These are phyloP conservation scores for Zangia roseola DNA, from an alignment of 768 basidiomycete species.

Conservation along the genomic window DNA sequence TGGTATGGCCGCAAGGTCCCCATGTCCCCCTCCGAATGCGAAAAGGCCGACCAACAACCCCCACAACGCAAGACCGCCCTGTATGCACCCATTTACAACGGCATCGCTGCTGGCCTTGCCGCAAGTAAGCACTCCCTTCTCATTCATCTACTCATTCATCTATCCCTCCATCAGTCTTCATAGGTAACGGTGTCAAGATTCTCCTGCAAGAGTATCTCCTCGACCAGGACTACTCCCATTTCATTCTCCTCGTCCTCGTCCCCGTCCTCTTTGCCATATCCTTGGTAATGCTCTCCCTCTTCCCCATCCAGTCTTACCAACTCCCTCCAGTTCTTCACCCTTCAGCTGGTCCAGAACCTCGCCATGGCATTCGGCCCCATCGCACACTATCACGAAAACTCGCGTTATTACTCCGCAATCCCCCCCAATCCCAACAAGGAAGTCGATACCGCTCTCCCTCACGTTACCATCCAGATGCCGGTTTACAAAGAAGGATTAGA, in stretches of 20 bases:
- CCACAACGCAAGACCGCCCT: conserved; percentile 19
- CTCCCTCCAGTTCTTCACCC: conserved; percentile 37
- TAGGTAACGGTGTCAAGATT: conserved; percentile 61
- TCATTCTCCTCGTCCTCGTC: conserved; percentile 38
- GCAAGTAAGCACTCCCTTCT: conserved; percentile 6
- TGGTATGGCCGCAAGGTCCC: conserved; percentile 62
- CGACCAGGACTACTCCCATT: conserved; percentile 44
- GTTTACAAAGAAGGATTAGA: conserved; percentile 58
- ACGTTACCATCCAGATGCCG: conserved; percentile 55
- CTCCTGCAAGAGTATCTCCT: conserved; percentile 54
- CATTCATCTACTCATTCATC: neutral
- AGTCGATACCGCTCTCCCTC: conserved; percentile 45
- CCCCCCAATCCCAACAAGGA: conserved; percentile 42
- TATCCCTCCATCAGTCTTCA: conserved; percentile 44
- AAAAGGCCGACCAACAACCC: conserved; percentile 22
- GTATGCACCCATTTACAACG: conserved; percentile 29
- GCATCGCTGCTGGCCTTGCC: conserved; percentile 27
- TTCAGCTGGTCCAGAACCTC: conserved; percentile 41
- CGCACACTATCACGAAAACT: conserved; percentile 49
- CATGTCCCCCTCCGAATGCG: conserved; percentile 32
- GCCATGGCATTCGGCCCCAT: conserved; percentile 49
- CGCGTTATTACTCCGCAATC: conserved; percentile 51
- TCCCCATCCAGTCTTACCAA: neutral
- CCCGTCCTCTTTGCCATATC: conserved; percentile 49
- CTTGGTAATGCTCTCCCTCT: conserved; percentile 28